Conservation (phyloP, 2,329 filamentous ascomycete genomes). For the Aspergillus eucalypticola region DNA sequence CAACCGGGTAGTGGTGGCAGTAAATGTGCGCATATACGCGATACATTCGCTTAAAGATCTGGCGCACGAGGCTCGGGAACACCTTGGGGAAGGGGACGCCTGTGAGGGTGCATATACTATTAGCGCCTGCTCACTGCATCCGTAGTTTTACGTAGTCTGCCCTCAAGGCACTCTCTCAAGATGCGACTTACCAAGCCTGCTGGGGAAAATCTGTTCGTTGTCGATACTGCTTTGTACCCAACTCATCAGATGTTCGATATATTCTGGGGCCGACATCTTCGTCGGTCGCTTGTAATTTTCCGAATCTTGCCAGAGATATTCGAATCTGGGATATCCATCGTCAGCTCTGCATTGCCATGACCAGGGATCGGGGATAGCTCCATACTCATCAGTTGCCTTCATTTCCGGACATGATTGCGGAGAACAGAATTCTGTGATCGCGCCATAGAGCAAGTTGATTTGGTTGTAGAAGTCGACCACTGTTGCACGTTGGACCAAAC, state of each 20-base stretch:
- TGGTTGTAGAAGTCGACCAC: slow-evolving; percentile 99
- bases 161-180: neutral
- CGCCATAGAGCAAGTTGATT: slow-evolving; percentile 97
- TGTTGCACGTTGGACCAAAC: slow-evolving; percentile 37
- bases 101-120: slow-evolving; percentile 27
- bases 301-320: slow-evolving; percentile 98
- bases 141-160: neutral
- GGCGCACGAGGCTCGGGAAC: slow-evolving; percentile 83
- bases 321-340: slow-evolving; percentile 63
- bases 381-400: slow-evolving; percentile 99
- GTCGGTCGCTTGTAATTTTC: slow-evolving; percentile 94
- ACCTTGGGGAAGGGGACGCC: slow-evolving; percentile 93
- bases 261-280: slow-evolving; percentile 95
- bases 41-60: slow-evolving; percentile 99
- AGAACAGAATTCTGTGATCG: slow-evolving; percentile 98
- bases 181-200: slow-evolving; percentile 68
- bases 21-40: slow-evolving; percentile 99
- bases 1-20: slow-evolving; percentile 98
- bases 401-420: slow-evolving; percentile 97
- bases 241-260: slow-evolving; percentile 95
- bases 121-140: neutral
- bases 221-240: slow-evolving; percentile 97
- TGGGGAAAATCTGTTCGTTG: slow-evolving; percentile 93
- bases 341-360: slow-evolving; percentile 13
- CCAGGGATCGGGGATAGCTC: neutral